These are phyloP conservation scores for Naematelia encephala DNA, from an alignment of 768 basidiomycete species.

Conservation along the genomic window DNA sequence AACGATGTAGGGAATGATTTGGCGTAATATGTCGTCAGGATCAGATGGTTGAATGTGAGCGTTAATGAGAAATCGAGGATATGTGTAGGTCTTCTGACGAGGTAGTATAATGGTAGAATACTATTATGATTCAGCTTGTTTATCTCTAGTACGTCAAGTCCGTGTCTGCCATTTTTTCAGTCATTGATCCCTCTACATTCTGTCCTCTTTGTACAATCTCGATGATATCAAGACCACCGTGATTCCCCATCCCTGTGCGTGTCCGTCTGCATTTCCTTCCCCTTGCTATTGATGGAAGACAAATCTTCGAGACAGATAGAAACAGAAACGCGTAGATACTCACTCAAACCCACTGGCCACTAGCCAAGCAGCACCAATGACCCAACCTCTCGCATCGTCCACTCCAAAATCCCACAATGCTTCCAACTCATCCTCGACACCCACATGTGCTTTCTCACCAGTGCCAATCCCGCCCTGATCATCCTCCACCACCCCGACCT, in stretches of 20 bases:
- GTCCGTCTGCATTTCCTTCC: too few species aligned
- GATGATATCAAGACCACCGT: too few species aligned
- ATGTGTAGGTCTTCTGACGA: conserved; percentile 86
- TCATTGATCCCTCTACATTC: not conserved
- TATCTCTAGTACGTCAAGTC: too few species aligned
- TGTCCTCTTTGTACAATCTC: not conserved
- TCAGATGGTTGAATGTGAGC: conserved; percentile 82
- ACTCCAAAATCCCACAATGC: conserved; percentile 63
- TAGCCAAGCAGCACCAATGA: conserved; percentile 83
- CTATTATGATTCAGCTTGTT: conserved; percentile 51
- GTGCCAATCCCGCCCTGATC: conserved; percentile 18
- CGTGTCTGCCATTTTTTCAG: not conserved
- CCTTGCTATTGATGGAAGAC: too few species aligned
- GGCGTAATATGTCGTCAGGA: conserved; percentile 90
- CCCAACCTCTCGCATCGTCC: conserved; percentile 82
- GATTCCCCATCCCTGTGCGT: too few species aligned
- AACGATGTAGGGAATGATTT: conserved; percentile 73
- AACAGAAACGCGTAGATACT: conserved; percentile 50
- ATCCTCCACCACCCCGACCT: conserved; percentile 63
- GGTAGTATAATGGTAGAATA: conserved; percentile 76
- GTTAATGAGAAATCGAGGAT: conserved; percentile 94
- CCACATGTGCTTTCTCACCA: conserved; percentile 13
- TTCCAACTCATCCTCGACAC: conserved; percentile 24
- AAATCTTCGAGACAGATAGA: too few species aligned
- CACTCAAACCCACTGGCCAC: conserved; percentile 79